Evolutionary conservation across 345 rosid genomes (phyloP).

Genomic region (Geranium brycei): DNA sequence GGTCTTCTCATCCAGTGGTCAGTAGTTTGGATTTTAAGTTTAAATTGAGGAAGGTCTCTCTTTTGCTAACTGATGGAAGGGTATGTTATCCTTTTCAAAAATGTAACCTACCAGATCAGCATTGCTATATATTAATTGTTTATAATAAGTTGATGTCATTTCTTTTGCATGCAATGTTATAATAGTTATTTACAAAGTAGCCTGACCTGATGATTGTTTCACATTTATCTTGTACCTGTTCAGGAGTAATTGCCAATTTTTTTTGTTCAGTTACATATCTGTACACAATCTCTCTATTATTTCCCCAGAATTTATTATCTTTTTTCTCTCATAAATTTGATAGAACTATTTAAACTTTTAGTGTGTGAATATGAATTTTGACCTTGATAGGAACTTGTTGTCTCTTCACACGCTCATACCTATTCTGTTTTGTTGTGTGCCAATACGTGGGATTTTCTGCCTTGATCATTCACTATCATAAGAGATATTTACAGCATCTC

Average conservation of each 20-base stretch:
- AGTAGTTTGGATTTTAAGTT: conserved; percentile 30
- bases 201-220: background rate
- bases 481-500: background rate
- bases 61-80: conserved; percentile 81
- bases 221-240: no score
- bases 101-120: background rate
- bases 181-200: background rate
- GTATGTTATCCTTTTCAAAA: conserved; percentile 25
- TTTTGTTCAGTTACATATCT: no score
- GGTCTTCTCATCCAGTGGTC: conserved; percentile 35
- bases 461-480: background rate
- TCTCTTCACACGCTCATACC: no score
- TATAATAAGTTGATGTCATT: background rate
- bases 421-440: no score
- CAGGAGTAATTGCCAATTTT: no score
- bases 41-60: conserved; percentile 46
- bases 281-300: no score
- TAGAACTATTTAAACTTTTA: no score
- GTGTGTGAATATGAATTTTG: no score
- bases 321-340: no score
- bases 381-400: no score
- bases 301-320: no score
- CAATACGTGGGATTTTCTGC: no score
- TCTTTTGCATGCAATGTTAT: background rate
- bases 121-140: background rate